Evolutionary conservation across 2,329 filamentous ascomycete genomes (phyloP).

Genomic region (Colletotrichum sojae): DNA sequence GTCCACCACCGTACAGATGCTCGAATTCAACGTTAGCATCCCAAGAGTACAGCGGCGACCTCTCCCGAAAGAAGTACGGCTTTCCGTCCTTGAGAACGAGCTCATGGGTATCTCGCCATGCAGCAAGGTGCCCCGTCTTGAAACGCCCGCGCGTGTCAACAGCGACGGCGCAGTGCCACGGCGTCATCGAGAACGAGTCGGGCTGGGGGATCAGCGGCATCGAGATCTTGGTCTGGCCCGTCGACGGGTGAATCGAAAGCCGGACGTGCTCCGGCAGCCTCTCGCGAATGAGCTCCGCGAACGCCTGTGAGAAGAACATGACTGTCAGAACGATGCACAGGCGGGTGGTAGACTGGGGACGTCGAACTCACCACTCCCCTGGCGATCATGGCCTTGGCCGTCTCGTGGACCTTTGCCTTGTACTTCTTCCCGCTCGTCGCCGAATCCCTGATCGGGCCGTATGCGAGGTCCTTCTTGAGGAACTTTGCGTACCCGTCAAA

Average conservation of each 20-base stretch:
- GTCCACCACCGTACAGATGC: slow-evolving; percentile 16
- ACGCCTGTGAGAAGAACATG: slow-evolving; percentile 12
- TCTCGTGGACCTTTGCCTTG: slow-evolving; percentile 30
- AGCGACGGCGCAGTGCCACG: slow-evolving; percentile 39
- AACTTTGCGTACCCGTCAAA: slow-evolving; percentile 40
- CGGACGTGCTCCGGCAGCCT: slow-evolving; percentile 25
- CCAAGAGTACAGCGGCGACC: slow-evolving; percentile 18
- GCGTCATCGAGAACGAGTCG: slow-evolving; percentile 35
- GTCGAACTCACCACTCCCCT: slow-evolving; percentile 28
- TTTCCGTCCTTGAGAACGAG: slow-evolving; percentile 17
- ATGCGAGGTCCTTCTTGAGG: slow-evolving; percentile 33
- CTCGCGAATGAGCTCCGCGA: slow-evolving; percentile 28
- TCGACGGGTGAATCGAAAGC: slow-evolving; percentile 37
- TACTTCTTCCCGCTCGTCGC: slow-evolving; percentile 27
- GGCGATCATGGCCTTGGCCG: slow-evolving; percentile 36
- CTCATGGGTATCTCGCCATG: slow-evolving; percentile 11
- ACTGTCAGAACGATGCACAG: neutral
- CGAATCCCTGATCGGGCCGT: slow-evolving; percentile 6
- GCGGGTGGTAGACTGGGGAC: no score
- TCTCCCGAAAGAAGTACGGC: slow-evolving; percentile 25
- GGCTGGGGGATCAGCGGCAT: slow-evolving; percentile 38
- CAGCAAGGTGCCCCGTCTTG: slow-evolving; percentile 20
- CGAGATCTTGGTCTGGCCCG: slow-evolving; percentile 35
- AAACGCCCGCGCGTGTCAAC: slow-evolving; percentile 34
- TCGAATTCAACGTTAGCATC: slow-evolving; percentile 22